Evolutionary conservation across 805 yeast species (phyloP), one percentile per base, ranked within the genome.

Genomic region (Komagataella populi): DNA sequence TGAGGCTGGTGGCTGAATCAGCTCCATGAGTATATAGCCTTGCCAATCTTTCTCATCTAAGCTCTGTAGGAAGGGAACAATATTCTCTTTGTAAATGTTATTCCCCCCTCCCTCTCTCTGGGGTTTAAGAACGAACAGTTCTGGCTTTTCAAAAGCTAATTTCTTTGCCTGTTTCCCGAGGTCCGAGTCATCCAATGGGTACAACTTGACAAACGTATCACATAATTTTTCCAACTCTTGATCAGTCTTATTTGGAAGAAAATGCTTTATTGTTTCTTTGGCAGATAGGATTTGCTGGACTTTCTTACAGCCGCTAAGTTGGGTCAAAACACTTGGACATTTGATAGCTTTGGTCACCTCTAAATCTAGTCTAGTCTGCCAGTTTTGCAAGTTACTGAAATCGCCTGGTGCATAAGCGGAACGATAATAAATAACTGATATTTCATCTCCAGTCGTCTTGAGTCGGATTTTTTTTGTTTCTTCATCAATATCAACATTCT

Each of bases 91-190:
- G 67, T 93, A 93, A 51, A 93, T 78, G 63, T 93, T 93, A 65
- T 93, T 89, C 17, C 99, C 99, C 48, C 99, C 99, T 45, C 99
- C 99, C 71, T 93, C 99, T 70, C 99, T 78, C 67, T 93, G 99
- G 3, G 99, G 99, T 62, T 93, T 93, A 59, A 93, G 73, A 1
- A 93, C 99, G 63, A 71, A 93, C 22, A 75, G 72, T 51, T 78
- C 79, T 0, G 96, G 91, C 2, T 65, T 54, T 55, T 78, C 80
- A 48, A 83, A 69, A 1, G 95, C 96, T 47, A 87, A 65, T 54
- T 74, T 68, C 53, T 77, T 79, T 4, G 93, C 96, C 44, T 60
- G 52, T 46, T 59, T 57, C 3, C 96, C 96, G 39, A 73, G 71
- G 45, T 67, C 70, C 0, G 87, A 71, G 51, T 78, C 74, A 64